A percentile compares a stretch with the other conserved stretches of the same genome.
Conservation (phyloP, 2,329 filamentous ascomycete genomes). For the Dendryphion nanum region DNA sequence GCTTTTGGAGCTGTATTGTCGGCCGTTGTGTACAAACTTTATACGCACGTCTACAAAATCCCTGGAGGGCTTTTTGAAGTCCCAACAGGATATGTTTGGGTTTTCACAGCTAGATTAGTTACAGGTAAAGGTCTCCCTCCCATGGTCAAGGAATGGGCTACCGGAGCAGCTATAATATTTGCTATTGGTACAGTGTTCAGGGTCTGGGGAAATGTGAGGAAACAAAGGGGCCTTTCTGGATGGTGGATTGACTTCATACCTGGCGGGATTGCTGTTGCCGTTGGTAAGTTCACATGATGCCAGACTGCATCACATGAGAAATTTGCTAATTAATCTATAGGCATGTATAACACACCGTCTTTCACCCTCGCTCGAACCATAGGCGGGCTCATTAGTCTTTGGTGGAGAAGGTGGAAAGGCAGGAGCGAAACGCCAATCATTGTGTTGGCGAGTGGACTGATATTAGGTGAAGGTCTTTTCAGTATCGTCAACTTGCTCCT, state of each 20-base stretch:
- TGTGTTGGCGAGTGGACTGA: conserved; percentile 85
- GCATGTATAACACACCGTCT: conserved; percentile 97
- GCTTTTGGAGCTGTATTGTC: conserved; percentile 82
- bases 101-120: conserved; percentile 90
- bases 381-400: conserved; percentile 75
- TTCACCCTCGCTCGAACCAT: conserved; percentile 88
- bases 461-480: conserved; percentile 86
- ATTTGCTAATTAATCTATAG: conserved; percentile 39
- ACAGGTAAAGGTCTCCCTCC: conserved; percentile 84
- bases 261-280: conserved; percentile 92
- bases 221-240: conserved; percentile 30
- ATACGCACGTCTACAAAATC: conserved; percentile 85
- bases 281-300: conserved; percentile 60
- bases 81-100: conserved; percentile 94
- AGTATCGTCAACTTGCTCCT: conserved; percentile 87
- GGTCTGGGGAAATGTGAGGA: conserved; percentile 41
- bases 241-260: conserved; percentile 76
- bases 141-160: conserved; percentile 78
- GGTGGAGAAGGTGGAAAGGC: conserved; percentile 63
- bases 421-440: conserved; percentile 73
- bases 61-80: conserved; percentile 90
- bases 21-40: conserved; percentile 83
- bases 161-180: conserved; percentile 73
- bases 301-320: neutral
- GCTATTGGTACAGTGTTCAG: conserved; percentile 68